These are phyloP conservation scores for Magnolia sinica DNA, from an alignment of 164 flowering plant species.

Conservation along the genomic window DNA sequence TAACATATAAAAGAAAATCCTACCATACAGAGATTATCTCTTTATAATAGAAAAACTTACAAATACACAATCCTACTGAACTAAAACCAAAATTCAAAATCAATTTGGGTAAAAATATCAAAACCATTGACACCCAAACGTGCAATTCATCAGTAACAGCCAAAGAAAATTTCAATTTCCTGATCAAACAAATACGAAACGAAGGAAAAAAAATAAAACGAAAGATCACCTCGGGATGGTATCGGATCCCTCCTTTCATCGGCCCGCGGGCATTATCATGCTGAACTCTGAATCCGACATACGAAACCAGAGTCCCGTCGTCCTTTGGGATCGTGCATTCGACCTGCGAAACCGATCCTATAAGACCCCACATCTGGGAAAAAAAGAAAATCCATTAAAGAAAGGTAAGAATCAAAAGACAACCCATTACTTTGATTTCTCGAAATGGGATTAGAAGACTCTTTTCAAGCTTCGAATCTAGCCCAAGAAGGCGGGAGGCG, in stretches of 20 bases:
- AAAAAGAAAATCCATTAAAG: neutral
- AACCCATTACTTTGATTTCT: conserved; percentile 57
- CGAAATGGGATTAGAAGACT: conserved; percentile 72
- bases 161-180: too few relatives aligned
- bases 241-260: conserved; percentile 51
- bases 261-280: conserved; percentile 11
- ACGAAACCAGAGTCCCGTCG: conserved; percentile 53
- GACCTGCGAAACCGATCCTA: conserved; percentile 42
- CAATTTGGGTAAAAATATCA: too few relatives aligned
- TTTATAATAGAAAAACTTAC: too few relatives aligned
- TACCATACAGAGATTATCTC: too few relatives aligned
- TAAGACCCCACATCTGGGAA: neutral
- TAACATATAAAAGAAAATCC: too few relatives aligned
- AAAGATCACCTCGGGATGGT: conserved; percentile 76
- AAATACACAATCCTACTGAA: too few relatives aligned
- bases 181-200: neutral
- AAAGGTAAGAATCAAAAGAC: too few relatives aligned
- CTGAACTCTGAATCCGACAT: conserved; percentile 10
- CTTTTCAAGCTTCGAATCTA: conserved; percentile 67
- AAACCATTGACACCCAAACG: too few relatives aligned
- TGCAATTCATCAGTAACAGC: too few relatives aligned
- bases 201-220: neutral
- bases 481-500: conserved; percentile 63
- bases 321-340: conserved; percentile 95
- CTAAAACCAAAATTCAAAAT: too few relatives aligned